Evolutionary conservation across 2,329 filamentous ascomycete genomes (phyloP), one percentile per base, ranked within the genome.

Genomic region (Aspergillus sp.): DNA sequence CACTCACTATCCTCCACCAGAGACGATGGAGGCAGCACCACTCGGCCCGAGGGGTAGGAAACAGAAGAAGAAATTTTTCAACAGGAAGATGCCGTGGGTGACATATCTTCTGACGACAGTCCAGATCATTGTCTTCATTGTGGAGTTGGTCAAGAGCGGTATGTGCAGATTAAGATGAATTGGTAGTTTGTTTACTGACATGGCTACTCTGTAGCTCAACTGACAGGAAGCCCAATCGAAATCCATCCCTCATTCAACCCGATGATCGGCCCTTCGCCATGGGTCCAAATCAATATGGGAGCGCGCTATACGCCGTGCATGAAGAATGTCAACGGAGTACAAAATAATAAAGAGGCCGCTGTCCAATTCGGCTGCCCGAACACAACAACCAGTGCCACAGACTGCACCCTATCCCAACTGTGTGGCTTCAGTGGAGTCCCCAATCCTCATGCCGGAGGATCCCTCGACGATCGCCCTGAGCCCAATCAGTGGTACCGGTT

Each of bases 401-500:
- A 69, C 39, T 98, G 93, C 68, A 76, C 81, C 0, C 78, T 98
- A 7, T 84, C 82, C 7, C 72, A 91, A 11, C 77, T 95, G 11
- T 98, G 93, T 65, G 90, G 90, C 27, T 93, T 96, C 58, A 76
- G 76, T 45, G 85, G 85, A 47, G 83, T 90, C 5, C 83, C 82
- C 0, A 79, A 90, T 51, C 86, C 87, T 7, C 60, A 73, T 2
- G 55, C 64, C 12, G 62, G 63, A 27, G 71, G 73, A 34, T 65
- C 69, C 35, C 60, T 78, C 40, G 76, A 81, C 54, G 75, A 83
- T 47, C 63, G 65, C 7, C 73, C 85, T 2, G 76, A 81, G 48
- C 93, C 93, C 0, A 83, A 97, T 62, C 93, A 98, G 66, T 98
- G 93, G 93, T 98, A 81, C 69, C 86, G 93, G 48, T 97, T 98